Conservation (phyloP, 495 filamentous ascomycete genomes). For the Talaromyces liani region DNA sequence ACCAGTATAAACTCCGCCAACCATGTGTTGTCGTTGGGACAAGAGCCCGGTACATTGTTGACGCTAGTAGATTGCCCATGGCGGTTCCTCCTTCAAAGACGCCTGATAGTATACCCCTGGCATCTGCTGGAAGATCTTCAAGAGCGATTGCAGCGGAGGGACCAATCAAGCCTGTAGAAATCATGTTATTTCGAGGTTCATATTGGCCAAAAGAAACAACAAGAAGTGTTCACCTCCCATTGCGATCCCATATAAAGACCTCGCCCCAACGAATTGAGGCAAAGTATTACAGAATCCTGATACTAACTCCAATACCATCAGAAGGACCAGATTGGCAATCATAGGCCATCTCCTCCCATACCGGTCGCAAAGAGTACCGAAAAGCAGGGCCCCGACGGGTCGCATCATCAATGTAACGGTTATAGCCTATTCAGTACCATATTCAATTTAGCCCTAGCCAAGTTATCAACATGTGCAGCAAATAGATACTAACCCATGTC, state of each 20-base stretch:
- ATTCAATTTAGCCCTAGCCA: neutral
- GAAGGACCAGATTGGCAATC: conserved; percentile 62
- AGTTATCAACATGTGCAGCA: neutral
- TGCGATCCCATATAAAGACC: conserved; percentile 67
- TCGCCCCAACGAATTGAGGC: conserved; percentile 58
- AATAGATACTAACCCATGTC: conserved; percentile 21
- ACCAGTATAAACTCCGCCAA: conserved; percentile 71
- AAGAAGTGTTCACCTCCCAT: conserved; percentile 49
- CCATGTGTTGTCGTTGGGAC: conserved; percentile 56
- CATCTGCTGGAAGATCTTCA: conserved; percentile 63
- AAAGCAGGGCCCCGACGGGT: conserved; percentile 58
- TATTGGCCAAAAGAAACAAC: neutral
- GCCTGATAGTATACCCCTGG: conserved; percentile 61
- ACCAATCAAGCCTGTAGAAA: conserved; percentile 50
- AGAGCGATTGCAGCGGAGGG: conserved; percentile 73
- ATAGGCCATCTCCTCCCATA: conserved; percentile 80
- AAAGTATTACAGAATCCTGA: conserved; percentile 69
- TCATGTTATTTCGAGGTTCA: neutral
- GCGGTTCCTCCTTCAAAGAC: conserved; percentile 72
- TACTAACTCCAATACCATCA: conserved; percentile 62
- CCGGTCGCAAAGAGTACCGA: conserved; percentile 63
- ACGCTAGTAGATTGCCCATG: conserved; percentile 65
- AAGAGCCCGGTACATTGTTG: conserved; percentile 58
- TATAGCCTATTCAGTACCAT: conserved; percentile 44
- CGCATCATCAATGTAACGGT: conserved; percentile 72